A percentile compares a stretch with the other conserved stretches of the same genome.
Conservation (phyloP, 768 basidiomycete species). For the Boletus sensibilis region DNA sequence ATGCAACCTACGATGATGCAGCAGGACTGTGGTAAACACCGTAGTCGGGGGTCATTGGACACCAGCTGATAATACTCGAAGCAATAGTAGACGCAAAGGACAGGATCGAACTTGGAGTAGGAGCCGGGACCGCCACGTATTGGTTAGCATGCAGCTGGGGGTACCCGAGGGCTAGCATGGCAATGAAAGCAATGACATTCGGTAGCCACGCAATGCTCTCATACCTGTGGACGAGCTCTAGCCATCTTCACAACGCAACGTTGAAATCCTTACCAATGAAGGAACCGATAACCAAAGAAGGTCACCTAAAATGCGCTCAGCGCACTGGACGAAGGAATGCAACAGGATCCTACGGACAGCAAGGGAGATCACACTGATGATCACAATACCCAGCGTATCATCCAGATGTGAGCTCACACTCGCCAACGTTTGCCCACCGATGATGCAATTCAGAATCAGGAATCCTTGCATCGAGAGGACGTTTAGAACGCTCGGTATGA, state of each 20-base stretch:
- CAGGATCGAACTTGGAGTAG: conserved; percentile 36
- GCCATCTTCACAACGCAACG: neutral
- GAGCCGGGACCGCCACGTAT: conserved; percentile 34
- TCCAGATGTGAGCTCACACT: conserved; percentile 39
- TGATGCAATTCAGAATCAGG: conserved; percentile 56
- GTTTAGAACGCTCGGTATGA: conserved; percentile 46
- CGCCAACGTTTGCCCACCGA: conserved; percentile 60
- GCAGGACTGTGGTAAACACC: conserved; percentile 51
- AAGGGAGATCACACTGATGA: conserved; percentile 33
- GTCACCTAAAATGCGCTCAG: conserved; percentile 42
- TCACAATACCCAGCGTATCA: conserved; percentile 34
- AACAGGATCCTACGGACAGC: conserved; percentile 19
- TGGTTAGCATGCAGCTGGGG: conserved; percentile 54
- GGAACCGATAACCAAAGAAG: conserved; percentile 62
- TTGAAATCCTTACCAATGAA: conserved; percentile 48
- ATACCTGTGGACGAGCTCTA: conserved; percentile 47
- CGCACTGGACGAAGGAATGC: neutral
- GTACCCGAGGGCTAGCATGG: conserved; percentile 66
- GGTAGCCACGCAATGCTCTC: conserved; percentile 80
- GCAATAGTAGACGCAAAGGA: conserved; percentile 46
- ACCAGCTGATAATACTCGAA: conserved; percentile 45
- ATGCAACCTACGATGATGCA: conserved; percentile 52
- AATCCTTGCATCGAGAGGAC: conserved; percentile 55
- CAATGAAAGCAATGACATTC: conserved; percentile 62
- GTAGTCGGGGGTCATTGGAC: conserved; percentile 46